Evolutionary conservation across 345 rosid genomes (phyloP), one percentile per base, ranked within the genome.

Genomic region (Gynandropsis gynandra): DNA sequence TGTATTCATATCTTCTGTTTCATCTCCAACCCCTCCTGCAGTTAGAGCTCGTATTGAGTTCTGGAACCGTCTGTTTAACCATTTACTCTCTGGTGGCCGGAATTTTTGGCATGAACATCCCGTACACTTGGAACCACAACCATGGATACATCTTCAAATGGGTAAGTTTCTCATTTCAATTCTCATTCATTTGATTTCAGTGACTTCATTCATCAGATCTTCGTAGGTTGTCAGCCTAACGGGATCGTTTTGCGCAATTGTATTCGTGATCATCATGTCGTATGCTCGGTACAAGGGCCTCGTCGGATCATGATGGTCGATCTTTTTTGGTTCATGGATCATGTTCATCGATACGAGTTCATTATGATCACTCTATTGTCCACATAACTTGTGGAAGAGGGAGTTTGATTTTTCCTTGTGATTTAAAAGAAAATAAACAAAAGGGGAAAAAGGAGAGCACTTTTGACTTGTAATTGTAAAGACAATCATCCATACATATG

Each of bases 91-190:
- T 92, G 74, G 83, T 88, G 20, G 78, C 89, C 41, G 97, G 64
- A 42, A 81, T 88, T 62, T 93, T 88, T 48, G 99, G 99, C 53
- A 74, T 93, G 97, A 93, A 93, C 71, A 85, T 93, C 62, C 99
- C 95, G 7, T 93, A 80, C 58, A 61, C 79, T 6, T 93, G 97
- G 99, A 93, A 81, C 39, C 47, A 72, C 0, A 0, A 55, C 57
- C 84, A 92, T 52, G 89, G 80, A 31, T 88, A 75, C 82, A 58
- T 88, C 51, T 93, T 93, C 63, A 81, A 79, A 81, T 75, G 89
- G 79, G 99, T 93, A 73, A n/a, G n/a, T n/a, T n/a, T n/a, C n/a
- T n/a, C n/a, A n/a, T n/a, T n/a, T n/a, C n/a, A n/a, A n/a, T n/a
- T n/a, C n/a, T n/a, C n/a, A n/a, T n/a, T n/a, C n/a, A n/a, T n/a